Evolutionary conservation across 2,329 filamentous ascomycete species (phyloP).

Genomic region (Trichoderma sp.): DNA sequence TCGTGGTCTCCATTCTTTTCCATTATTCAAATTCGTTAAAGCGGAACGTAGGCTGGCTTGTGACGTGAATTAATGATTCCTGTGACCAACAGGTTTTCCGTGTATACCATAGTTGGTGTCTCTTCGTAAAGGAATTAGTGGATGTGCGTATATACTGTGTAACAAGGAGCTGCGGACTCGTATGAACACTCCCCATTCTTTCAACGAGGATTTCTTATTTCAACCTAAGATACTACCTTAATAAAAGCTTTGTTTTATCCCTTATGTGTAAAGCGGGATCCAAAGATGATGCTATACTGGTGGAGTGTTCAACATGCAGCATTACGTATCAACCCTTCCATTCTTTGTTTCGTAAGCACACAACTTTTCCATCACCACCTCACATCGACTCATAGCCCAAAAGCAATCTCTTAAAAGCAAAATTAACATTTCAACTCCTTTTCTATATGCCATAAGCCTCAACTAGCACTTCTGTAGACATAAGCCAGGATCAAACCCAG

Average conservation of each 20-base stretch:
- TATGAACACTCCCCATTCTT: not conserved
- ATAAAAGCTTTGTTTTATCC: not conserved
- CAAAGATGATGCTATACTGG: not conserved
- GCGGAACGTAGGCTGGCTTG: not conserved
- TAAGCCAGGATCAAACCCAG: not conserved
- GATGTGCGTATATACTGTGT: not conserved
- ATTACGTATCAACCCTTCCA: not conserved
- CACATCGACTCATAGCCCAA: not conserved
- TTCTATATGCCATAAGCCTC: constrained; percentile 4
- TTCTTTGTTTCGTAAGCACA: not conserved
- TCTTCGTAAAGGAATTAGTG: not conserved
- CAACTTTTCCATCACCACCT: not conserved
- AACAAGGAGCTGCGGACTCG: not conserved
- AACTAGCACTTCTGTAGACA: constrained; percentile 4
- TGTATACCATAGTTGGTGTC: not conserved
- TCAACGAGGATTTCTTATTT: not conserved
- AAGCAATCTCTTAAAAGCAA: not conserved
- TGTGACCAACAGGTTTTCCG: not conserved
- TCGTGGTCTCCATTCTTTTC: not conserved
- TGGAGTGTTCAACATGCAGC: not conserved
- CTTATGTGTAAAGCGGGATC: not conserved
- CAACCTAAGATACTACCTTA: not conserved
- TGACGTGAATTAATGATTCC: not conserved
- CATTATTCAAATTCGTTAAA: not conserved
- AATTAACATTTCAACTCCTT: constrained; percentile 4